Evolutionary conservation across 1,284 basidiomycete genomes (phyloP).

Genomic region (Naganishia cerealis): DNA sequence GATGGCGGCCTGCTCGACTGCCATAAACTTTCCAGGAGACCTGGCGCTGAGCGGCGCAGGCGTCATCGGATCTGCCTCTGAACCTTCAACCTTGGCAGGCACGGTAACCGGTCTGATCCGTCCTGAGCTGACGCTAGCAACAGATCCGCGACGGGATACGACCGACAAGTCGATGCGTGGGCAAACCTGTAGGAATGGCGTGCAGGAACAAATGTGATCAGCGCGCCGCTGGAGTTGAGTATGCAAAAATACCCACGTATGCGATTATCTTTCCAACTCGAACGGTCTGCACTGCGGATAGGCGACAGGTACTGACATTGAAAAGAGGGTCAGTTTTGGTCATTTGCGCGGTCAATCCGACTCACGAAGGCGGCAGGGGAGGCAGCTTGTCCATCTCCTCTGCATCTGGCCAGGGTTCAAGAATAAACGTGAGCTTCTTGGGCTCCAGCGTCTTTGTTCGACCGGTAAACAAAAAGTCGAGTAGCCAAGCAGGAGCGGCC

Average conservation of each 20-base stretch:
- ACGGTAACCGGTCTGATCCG: constrained; percentile 13
- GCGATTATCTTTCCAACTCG: constrained; percentile 77
- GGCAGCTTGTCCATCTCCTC: constrained; percentile 36
- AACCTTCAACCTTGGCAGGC: constrained; percentile 8
- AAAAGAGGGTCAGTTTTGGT: constrained; percentile 34
- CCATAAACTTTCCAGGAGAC: constrained; percentile 27
- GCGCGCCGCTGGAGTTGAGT: neutral
- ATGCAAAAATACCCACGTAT: constrained; percentile 63
- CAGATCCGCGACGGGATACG: constrained; percentile 11
- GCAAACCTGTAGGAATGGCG: neutral
- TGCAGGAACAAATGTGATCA: neutral
- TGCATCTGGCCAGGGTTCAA: constrained; percentile 66
- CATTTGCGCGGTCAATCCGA: constrained; percentile 4
- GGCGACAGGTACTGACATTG: constrained; percentile 70
- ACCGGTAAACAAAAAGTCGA: constrained; percentile 73
- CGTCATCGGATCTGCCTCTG: constrained; percentile 17
- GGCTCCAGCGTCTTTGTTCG: constrained; percentile 60
- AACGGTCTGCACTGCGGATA: constrained; percentile 82
- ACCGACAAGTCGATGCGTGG: constrained; percentile 8
- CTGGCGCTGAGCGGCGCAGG: constrained; percentile 11
- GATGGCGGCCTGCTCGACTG: constrained; percentile 24
- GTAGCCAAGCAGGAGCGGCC: constrained; percentile 78
- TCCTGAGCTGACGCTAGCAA: constrained; percentile 16
- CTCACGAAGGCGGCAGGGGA: constrained; percentile 45
- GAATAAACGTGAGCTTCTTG: constrained; percentile 80